Base-by-base conservation (phyloP, 148 eudicot species). In the Spergularia marina region DNA sequence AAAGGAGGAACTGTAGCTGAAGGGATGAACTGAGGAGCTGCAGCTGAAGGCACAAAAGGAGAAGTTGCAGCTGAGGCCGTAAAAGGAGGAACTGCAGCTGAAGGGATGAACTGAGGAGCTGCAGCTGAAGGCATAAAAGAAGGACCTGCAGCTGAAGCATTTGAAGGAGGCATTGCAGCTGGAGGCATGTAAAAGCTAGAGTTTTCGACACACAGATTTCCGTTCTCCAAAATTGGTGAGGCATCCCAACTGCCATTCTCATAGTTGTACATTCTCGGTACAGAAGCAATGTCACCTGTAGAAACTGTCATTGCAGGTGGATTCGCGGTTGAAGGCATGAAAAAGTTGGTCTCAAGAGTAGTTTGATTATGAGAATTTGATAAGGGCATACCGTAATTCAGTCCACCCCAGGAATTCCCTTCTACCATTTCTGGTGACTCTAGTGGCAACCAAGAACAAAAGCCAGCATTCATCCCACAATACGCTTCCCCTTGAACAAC, bases 391-490 rank as follows among this genome's bases (percentile, higher is more conserved):
- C 25, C 52, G 39, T 60, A 25, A 53, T 44, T 36, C 21, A 54
- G 65, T 47, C 53, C 71, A 72, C 23, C 70, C 81, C 76, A 78
- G 20, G 68, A 47, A 65, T 51, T 53, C 30, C 58, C 75, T 17
- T 16, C 60, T 70, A 72, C 74, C 70, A 64, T 18, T 74, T 72
- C 74, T 1, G 83, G 81, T 34, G 83, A 83, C 16, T 80, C 79
- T 20, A 81, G 81, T 20, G 83, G 81, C 36, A 83, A 65, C 74
- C 76, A 80, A 68, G 83, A 77, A 56, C 79, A 80, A 61, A 78
- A 74, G 55, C 83, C 86, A 55, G 74, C 56, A 77, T 76, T 67
- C 49, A 11, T 81, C 64, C 69, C 76, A 60, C 61, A 68, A 25
- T 79, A 67, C 74, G 41, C 15, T 59, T 20, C 78, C 54, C 61